Evolutionary conservation across 192 early-diverging fungal genomes (phyloP), one percentile per base, ranked within the genome.

Genomic region (Bifiguratus adelaidae): DNA sequence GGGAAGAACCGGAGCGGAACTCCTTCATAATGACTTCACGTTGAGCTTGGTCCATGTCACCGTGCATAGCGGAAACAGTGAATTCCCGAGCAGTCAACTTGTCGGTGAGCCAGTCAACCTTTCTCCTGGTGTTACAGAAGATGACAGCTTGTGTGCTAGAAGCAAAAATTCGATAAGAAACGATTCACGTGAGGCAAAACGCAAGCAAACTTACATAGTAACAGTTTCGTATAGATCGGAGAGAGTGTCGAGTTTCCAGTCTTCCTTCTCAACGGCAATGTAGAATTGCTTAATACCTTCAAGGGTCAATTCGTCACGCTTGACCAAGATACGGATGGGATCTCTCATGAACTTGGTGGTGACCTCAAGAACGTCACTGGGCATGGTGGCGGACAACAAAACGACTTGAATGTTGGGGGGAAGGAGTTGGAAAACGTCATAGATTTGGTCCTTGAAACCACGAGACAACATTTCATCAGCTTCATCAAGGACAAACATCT

Each of bases 121-220:
- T 99, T 80, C 92, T 88, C 61, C 91, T 82, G 58, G 93, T 97
- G 81, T 99, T 99, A 80, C 93, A 95, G 82, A 97, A 99, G 61
- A 99, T 97, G 58, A 99, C 92, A 25, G 94, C 94, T 77, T 97
- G 94, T n/a, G n/a, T n/a, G n/a, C n/a, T n/a, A n/a, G n/a, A n/a
- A n/a, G n/a, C n/a, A n/a, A n/a, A n/a, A 40, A 40, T 8, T 1
- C 7, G 22, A 40, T 1, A 15, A 13, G 32, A 34, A 34, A 34
- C 32, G 11, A 8, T 33, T 9, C n/a, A 33, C 8, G n/a, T 33
- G 32, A 33, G 32, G 8, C 8, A 33, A 33, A n/a, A 8, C 8
- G n/a, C n/a, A 33, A 33, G n/a, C 32, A 8, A n/a, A n/a, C n/a
- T n/a, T n/a, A n/a, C 65, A 96, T 91, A 52, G 85, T 96, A 64